phyloP scores from a whole-genome alignment of 768 basidiomycete species.

The Collybiopsis luxurians region DNA sequence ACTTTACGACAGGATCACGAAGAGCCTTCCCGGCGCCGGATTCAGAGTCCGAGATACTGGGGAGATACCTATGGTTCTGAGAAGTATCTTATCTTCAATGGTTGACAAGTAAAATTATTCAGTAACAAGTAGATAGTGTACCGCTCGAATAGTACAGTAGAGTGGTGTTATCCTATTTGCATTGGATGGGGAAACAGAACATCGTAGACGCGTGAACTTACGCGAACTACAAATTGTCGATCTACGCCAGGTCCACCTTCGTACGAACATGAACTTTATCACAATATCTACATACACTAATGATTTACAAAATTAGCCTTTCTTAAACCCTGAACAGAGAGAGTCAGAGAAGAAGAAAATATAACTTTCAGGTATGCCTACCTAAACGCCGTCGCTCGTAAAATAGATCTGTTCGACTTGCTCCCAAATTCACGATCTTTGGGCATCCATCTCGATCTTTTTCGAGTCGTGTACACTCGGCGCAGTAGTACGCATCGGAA shows the following conservation, averaged over 20 bases:
- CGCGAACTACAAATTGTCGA: no score
- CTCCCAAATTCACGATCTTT: conserved; percentile 96
- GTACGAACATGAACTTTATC: no score
- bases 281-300: no score
- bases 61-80: conserved; percentile 61
- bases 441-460: conserved; percentile 98
- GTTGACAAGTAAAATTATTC: conserved; percentile 27
- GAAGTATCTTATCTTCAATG: conserved; percentile 60
- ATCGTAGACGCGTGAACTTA: no score
- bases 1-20: conserved; percentile 47
- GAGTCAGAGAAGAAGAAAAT: neutral
- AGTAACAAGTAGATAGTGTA: neutral
- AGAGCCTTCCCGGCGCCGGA: conserved; percentile 56
- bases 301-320: conserved; percentile 35
- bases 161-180: conserved; percentile 8
- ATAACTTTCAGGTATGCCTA: conserved; percentile 28
- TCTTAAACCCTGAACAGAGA: conserved; percentile 62
- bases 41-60: conserved; percentile 59
- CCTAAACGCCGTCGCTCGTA: conserved; percentile 87
- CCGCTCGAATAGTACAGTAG: conserved; percentile 12
- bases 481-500: conserved; percentile 98
- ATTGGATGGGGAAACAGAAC: no score
- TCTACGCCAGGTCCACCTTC: no score
- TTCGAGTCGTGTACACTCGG: conserved; percentile 94
- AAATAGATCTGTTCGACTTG: conserved; percentile 88